Evolutionary conservation across 1,139 yeast genomes (phyloP), one percentile per base, ranked within the genome.

Genomic region (Scheffersomyces quercinus): DNA sequence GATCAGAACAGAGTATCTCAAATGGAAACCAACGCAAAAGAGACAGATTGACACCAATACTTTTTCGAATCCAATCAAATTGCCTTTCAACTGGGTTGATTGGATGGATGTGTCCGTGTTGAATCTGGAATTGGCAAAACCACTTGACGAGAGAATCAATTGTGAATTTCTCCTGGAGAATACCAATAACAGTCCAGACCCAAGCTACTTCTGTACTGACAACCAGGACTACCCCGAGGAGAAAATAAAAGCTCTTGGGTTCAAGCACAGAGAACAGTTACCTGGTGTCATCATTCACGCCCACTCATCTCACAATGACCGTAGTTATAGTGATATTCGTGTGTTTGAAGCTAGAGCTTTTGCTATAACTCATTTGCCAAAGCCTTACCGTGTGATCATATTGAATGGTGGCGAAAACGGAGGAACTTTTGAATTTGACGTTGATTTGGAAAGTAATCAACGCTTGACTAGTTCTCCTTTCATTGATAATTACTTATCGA

Each of bases 371-470:
- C 59, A 65, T 44, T 50, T 67, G 20, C 64, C 67, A 3, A 61
- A 59, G 32, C 74, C 74, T 1, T 52, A 54, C 35, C 54, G 59
- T 47, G 72, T 68, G 29, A 55, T 68, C 4, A 54, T 68, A 1
- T 54, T 68, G 37, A 61, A 55, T 38, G 59, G 55, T 14, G 49
- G 40, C 31, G 49, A 58, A 3, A 60, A 60, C 3, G 69, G 68
- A 5, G 59, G 58, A 3, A 66, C 68, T 3, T 65, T 48, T 44
- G 72, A 68, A 46, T 68, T 68, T 44, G 58, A 59, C 32, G 72
- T 66, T 9, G 61, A 59, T 40, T 49, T 44, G 28, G 42, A 30
- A 2, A 42, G 36, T n/a, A 42, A 40, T 29, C 52, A 51, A 37
- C 38, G 58, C 14, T 36, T 56, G 40, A 39, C 48, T 26, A 44